Base-by-base conservation (phyloP, 257 asterid genomes). In the Nemophila menziesii region DNA sequence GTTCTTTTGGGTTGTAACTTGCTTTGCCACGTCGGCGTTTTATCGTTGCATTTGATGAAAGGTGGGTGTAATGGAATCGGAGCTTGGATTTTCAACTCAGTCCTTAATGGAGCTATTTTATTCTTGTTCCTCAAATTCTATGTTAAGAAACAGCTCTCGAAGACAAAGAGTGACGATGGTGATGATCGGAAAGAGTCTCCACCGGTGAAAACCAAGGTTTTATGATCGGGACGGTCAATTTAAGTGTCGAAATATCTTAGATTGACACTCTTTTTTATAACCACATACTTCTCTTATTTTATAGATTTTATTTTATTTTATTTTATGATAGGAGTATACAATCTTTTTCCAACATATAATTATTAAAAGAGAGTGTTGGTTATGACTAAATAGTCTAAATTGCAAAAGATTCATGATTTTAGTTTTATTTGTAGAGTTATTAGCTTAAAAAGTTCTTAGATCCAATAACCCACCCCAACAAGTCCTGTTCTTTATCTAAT, bases 21-120 rank as follows among this genome's bases (percentile, higher is more conserved):
- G 49, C 10, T 69, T 10, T 83, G 95, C 71, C 93, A 87, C 37
- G 44, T 76, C 15, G 95, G 80, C 2, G 97, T 87, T 14, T 61
- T 87, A 0, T 51, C 58, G 38, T 51, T 87, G 38, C 93, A 87
- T 48, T 26, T 77, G 13, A 44, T 80, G 33, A 87, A 84, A 48
- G 95, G 97, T 2, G 93, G 92, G 0, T 87, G 97, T 52, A 77
- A 79, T 23, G 97, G 97, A 8, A 83, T 87, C 16, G 92, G 86
- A 0, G 95, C 97, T 1, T 87, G 97, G 95, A 23, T 60, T 6
- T 78, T 83, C 66, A 87, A 87, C 49, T 80, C 97, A 3, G 68
- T 89, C 10, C 74, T 89, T 1, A 89, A 89, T 18, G 85, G 68
- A 1, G 80, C 87, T 0, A 70, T 84, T 41, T 64, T 84, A 27